phyloP scores from a whole-genome alignment of 1,139 yeast species.

The Taphrina flavorubra region DNA sequence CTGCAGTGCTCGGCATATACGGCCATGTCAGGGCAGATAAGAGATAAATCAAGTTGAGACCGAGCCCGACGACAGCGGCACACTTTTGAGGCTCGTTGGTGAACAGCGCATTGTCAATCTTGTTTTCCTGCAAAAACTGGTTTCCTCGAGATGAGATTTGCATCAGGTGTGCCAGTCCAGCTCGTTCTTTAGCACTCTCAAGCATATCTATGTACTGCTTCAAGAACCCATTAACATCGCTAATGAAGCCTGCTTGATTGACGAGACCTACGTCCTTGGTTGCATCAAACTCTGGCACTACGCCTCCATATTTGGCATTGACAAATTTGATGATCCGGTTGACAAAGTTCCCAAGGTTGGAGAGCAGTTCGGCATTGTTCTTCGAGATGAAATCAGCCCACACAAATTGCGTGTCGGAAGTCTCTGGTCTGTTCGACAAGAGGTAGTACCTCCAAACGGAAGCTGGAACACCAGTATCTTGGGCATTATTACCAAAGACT shows the following conservation, averaged over 20 bases:
- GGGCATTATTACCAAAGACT: conserved; percentile 96
- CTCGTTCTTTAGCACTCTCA: conserved; percentile 82
- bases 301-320: conserved; percentile 89
- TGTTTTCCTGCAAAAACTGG: conserved; percentile 91
- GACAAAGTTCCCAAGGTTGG: conserved; percentile 95
- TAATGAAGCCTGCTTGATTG: conserved; percentile 53
- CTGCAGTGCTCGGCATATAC: conserved; percentile 84
- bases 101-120: conserved; percentile 84
- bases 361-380: conserved; percentile 89
- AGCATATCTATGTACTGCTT: conserved; percentile 67
- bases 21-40: conserved; percentile 82
- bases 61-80: conserved; percentile 92
- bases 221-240: conserved; percentile 62
- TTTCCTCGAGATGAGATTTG: conserved; percentile 90
- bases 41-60: conserved; percentile 82
- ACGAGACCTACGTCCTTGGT: conserved; percentile 57
- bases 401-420: conserved; percentile 93
- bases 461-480: conserved; percentile 86
- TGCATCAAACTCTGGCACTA: conserved; percentile 67
- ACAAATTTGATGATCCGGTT: conserved; percentile 91
- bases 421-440: conserved; percentile 90
- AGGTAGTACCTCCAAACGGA: conserved; percentile 98
- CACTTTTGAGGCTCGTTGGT: conserved; percentile 76
- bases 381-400: conserved; percentile 95
- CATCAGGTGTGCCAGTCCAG: conserved; percentile 91